Evolutionary conservation across 2,329 filamentous ascomycete species (phyloP).

Genomic region (Hymenoscyphus salicellus): DNA sequence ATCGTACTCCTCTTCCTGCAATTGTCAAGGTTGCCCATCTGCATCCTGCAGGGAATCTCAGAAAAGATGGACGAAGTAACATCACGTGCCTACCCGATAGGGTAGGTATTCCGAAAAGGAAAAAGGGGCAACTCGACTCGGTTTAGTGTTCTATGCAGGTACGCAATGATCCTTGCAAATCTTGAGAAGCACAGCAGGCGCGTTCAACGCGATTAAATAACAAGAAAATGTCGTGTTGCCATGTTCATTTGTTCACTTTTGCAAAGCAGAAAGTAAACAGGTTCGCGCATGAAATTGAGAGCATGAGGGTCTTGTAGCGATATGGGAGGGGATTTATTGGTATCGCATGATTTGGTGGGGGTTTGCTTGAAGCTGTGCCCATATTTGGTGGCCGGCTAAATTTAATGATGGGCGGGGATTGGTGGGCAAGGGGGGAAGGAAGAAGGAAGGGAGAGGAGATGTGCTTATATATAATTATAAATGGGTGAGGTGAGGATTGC

Average conservation of each 20-base stretch:
- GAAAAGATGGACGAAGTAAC: too few relatives aligned
- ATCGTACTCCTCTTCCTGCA: not conserved
- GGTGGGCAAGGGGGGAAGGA: too few relatives aligned
- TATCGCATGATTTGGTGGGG: not conserved
- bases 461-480: too few relatives aligned
- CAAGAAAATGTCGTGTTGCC: not conserved
- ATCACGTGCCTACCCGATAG: not conserved
- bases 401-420: too few relatives aligned
- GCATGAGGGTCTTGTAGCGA: not conserved
- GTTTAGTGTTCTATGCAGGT: not conserved
- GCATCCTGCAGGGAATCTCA: not conserved
- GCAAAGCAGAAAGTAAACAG: not conserved
- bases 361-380: not conserved
- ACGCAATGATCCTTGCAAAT: not conserved
- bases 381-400: not conserved
- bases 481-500: too few relatives aligned
- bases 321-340: not conserved
- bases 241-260: not conserved
- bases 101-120: conserved; percentile 1
- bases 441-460: too few relatives aligned
- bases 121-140: conserved; percentile 3
- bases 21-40: not conserved
- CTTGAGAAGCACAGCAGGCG: not conserved
- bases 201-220: not conserved
- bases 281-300: not conserved